Conservation (phyloP, 441 rosid species). For the Erodium trifolium region DNA sequence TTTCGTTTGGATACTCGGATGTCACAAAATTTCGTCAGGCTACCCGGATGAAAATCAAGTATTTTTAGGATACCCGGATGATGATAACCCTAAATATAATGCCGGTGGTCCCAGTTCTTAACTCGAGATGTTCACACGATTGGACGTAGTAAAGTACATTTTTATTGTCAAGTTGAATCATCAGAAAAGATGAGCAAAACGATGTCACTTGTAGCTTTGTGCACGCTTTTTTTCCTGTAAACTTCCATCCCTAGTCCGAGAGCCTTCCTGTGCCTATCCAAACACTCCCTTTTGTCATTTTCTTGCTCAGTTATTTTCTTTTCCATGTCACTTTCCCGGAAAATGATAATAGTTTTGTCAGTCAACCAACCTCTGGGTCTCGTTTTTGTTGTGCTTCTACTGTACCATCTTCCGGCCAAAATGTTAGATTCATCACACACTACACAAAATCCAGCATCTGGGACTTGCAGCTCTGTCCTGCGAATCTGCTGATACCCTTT, state of each 20-base stretch:
- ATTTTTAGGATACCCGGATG: no score
- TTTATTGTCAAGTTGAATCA: no score
- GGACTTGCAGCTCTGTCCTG: background rate
- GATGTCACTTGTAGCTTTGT: background rate
- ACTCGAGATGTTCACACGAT: no score
- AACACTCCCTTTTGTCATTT: slow-evolving; percentile 2
- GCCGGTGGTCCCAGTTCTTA: no score
- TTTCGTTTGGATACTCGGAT: no score
- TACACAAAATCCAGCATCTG: background rate
- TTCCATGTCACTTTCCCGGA: slow-evolving; percentile 7
- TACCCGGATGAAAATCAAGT: no score
- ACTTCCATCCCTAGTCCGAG: background rate
- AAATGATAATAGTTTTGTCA: background rate
- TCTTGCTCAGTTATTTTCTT: background rate
- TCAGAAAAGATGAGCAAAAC: background rate
- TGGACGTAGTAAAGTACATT: no score
- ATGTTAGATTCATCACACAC: slow-evolving; percentile 4
- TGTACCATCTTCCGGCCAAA: background rate
- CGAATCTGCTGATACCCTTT: slow-evolving; percentile 4
- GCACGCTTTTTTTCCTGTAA: background rate
- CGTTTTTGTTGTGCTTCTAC: background rate
- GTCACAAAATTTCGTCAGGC: no score
- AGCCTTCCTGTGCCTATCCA: slow-evolving; percentile 5
- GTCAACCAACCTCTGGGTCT: background rate
- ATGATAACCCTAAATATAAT: no score